A percentile compares a stretch with the other conserved stretches of the same genome.
phyloP scores from a whole-genome alignment of 768 basidiomycete species.

The Phylloporus sp. region DNA sequence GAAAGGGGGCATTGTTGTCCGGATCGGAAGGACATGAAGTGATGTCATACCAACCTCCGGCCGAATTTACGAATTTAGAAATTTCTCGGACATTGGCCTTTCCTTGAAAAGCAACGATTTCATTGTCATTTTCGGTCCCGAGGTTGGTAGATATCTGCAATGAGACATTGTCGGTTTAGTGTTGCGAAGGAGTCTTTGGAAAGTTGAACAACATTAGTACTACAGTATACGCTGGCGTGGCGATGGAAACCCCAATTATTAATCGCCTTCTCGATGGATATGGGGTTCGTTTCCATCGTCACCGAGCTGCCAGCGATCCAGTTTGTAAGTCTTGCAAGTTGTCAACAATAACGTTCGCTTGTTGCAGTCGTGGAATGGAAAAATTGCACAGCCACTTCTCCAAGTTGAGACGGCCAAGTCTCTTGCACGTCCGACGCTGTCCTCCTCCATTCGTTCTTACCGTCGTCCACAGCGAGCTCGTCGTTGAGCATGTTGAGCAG shows the following conservation, averaged over 20 bases:
- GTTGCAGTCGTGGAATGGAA: background rate
- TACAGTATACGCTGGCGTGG: too few relatives aligned
- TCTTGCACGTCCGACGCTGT: background rate
- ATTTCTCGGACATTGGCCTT: background rate
- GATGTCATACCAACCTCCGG: conserved; percentile 1
- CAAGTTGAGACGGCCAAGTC: background rate
- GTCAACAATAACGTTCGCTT: background rate
- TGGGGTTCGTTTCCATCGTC: background rate
- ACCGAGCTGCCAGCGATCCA: too few relatives aligned
- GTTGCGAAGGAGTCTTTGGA: too few relatives aligned
- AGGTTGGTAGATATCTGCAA: too few relatives aligned
- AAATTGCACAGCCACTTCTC: conserved; percentile 16
- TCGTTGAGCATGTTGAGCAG: conserved; percentile 17
- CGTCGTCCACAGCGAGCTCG: conserved; percentile 11
- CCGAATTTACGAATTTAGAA: background rate
- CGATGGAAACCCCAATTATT: too few relatives aligned
- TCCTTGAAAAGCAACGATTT: background rate
- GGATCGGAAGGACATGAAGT: too few relatives aligned
- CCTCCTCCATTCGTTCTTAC: conserved; percentile 1
- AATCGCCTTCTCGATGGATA: background rate
- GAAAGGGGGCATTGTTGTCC: background rate
- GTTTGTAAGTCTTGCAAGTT: too few relatives aligned
- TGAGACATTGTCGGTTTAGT: too few relatives aligned
- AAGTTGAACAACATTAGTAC: too few relatives aligned
- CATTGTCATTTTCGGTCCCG: too few relatives aligned